Evolutionary conservation across 2,329 filamentous ascomycete genomes (phyloP).

Genomic region (Pestalotiopsis sp.): DNA sequence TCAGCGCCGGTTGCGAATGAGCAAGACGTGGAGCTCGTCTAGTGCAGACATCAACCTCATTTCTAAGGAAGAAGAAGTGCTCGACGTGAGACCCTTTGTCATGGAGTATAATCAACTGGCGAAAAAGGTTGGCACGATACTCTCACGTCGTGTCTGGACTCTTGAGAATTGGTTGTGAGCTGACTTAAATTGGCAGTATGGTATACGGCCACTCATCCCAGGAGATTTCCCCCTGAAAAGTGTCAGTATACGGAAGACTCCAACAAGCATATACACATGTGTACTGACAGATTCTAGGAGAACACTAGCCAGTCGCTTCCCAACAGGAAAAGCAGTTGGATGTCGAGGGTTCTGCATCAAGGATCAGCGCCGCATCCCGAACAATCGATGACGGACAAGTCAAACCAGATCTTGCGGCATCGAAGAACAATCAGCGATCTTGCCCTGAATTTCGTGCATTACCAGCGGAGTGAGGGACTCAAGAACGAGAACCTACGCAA

Average conservation of each 20-base stretch:
- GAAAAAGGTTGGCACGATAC: conserved; percentile 46
- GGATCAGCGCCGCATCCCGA: conserved; percentile 32
- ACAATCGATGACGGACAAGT: conserved; percentile 28
- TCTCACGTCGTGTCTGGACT: not conserved
- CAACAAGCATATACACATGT: no score
- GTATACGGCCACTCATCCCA: conserved; percentile 42
- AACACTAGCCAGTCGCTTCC: conserved; percentile 17
- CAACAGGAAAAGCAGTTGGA: conserved; percentile 38
- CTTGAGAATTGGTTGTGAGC: not conserved
- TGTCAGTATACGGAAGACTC: conserved; percentile 20
- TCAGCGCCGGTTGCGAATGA: conserved; percentile 38
- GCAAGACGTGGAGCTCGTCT: conserved; percentile 61
- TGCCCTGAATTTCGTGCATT: conserved; percentile 47
- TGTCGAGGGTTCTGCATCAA: conserved; percentile 38
- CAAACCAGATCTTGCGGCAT: conserved; percentile 37
- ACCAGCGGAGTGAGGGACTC: conserved; percentile 45
- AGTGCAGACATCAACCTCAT: conserved; percentile 51
- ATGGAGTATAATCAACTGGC: conserved; percentile 65
- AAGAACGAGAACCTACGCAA: conserved; percentile 56
- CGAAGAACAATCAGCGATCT: conserved; percentile 60
- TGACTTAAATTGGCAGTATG: conserved; percentile 46
- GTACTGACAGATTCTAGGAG: not conserved
- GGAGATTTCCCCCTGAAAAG: conserved; percentile 26
- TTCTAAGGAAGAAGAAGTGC: conserved; percentile 52
- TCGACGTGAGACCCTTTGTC: conserved; percentile 51